Conservation (phyloP, 495 filamentous ascomycete genomes). For the Pyrenula massariospora region DNA sequence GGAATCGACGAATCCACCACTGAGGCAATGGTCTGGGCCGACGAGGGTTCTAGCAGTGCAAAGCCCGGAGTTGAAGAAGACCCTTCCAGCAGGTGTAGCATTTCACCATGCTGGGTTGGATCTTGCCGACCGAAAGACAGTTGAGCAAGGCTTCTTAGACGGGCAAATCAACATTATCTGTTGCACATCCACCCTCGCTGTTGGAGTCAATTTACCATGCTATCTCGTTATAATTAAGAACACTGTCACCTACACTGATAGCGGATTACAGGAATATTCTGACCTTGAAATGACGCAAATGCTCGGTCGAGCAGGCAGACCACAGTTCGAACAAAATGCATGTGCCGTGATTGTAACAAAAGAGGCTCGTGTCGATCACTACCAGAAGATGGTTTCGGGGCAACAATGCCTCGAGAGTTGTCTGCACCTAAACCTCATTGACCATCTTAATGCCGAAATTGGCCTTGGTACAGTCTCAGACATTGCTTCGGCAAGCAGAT, state of each 20-base stretch:
- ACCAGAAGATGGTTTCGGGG: constrained; percentile 76
- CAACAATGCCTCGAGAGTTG: constrained; percentile 78
- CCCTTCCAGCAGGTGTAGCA: constrained; percentile 61
- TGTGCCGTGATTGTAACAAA: constrained; percentile 81
- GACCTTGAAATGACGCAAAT: constrained; percentile 98
- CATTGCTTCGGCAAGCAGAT: constrained; percentile 59
- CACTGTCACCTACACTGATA: constrained; percentile 60
- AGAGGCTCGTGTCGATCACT: constrained; percentile 51
- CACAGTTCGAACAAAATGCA: constrained; percentile 82
- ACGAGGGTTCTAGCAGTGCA: constrained; percentile 39
- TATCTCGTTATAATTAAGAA: constrained; percentile 91
- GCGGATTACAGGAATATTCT: constrained; percentile 61
- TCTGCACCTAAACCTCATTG: constrained; percentile 77
- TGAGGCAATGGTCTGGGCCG: constrained; percentile 60
- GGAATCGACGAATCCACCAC: constrained; percentile 37
- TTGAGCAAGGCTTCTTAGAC: constrained; percentile 64
- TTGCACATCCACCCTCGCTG: constrained; percentile 87
- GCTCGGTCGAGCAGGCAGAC: constrained; percentile 85
- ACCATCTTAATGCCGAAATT: constrained; percentile 91
- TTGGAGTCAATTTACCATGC: constrained; percentile 89
- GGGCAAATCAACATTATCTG: constrained; percentile 82
- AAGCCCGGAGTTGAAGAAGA: constrained; percentile 53
- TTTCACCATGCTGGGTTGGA: constrained; percentile 92
- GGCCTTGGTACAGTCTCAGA: constrained; percentile 69
- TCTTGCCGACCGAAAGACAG: constrained; percentile 48